Evolutionary conservation across 257 asterid genomes (phyloP), one percentile per base, ranked within the genome.

Genomic region (Ajuga chamaepitys): DNA sequence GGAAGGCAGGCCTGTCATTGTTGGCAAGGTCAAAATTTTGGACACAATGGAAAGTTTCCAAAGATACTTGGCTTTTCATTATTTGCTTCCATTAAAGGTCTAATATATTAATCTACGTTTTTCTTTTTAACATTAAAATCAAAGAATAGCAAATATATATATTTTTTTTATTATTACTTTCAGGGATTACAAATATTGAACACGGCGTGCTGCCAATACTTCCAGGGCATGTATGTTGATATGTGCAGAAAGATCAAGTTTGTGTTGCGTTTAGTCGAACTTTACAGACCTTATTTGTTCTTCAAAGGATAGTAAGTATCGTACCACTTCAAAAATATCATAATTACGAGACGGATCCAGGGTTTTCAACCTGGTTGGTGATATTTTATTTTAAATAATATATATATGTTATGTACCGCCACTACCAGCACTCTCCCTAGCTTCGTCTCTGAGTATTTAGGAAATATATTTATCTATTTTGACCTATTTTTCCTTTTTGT

Each of bases 51-150:
- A 76, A 0, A 83, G 84, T 70, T 91, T 91, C 61, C 81, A 34
- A 3, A 80, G 75, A 79, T 91, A 85, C 79, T 71, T 85, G 77
- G 50, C 75, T n/a, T 37, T 88, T 32, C 89, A 64, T 63, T 93
- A 86, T 79, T 76, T 87, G 70, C 81, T 89, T 30, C 97, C 98
- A 0, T 79, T 93, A 56, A 87, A 89, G 97, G 98, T 92, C 12
- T 52, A 1, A n/a, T 52, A 28, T 53, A 8, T 5, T 11, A n/a
- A 1, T 14, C n/a, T n/a, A 18, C 14, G 3, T 17, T 13, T 1
- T 44, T n/a, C 1, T 8, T 48, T 20, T 18, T 7, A 13, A 21
- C 11, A 7, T 10, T 3, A 28, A 5, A 5, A 28, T 28, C 2
- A 28, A 28, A 2, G 2, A 5, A 28, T 28, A 5, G 5, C 4